Evolutionary conservation across 2,329 filamentous ascomycete species (phyloP).

Genomic region (Elsinoe batatas): DNA sequence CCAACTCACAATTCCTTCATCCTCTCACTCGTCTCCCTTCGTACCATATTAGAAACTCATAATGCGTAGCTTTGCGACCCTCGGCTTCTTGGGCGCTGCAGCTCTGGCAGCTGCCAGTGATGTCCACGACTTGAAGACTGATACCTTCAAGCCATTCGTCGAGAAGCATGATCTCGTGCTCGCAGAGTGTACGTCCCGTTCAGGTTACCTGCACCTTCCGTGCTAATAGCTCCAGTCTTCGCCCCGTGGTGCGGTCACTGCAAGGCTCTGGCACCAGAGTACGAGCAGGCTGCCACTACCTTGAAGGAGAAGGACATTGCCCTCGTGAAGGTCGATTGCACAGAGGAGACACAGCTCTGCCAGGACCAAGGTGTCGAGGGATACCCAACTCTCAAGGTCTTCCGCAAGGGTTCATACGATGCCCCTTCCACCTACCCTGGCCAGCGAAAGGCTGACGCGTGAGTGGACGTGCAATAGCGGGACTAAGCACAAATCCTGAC

Average conservation of each 20-base stretch:
- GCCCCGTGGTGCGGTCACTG: slow-evolving; percentile 97
- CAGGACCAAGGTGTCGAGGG: slow-evolving; percentile 84
- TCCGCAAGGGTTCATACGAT: slow-evolving; percentile 64
- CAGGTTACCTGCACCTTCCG: not conserved
- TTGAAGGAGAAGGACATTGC: slow-evolving; percentile 83
- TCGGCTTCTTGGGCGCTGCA: slow-evolving; percentile 42
- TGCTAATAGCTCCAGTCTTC: slow-evolving; percentile 52
- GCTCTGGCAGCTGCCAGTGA: slow-evolving; percentile 63
- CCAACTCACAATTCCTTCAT: slow-evolving; percentile 4
- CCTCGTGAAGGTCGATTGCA: slow-evolving; percentile 87
- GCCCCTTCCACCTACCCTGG: slow-evolving; percentile 75
- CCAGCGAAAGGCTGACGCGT: slow-evolving; percentile 73
- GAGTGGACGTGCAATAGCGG: slow-evolving; percentile 16
- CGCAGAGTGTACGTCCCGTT: slow-evolving; percentile 66
- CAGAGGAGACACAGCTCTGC: slow-evolving; percentile 86
- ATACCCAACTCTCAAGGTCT: slow-evolving; percentile 98
- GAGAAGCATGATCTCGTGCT: slow-evolving; percentile 79
- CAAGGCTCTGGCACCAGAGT: slow-evolving; percentile 92
- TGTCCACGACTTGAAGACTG: slow-evolving; percentile 73
- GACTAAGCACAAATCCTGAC: not conserved
- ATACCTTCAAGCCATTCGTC: slow-evolving; percentile 80
- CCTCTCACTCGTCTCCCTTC: not conserved
- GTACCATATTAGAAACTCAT: not conserved
- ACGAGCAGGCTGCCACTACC: slow-evolving; percentile 73
- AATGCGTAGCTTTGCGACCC: slow-evolving; percentile 22